Percentiles rank a stretch among this genome's conserved stretches.
These are phyloP conservation scores for Ceratobasidium sp. DNA, from an alignment of 1,284 basidiomycete genomes.

Conservation along the genomic window DNA sequence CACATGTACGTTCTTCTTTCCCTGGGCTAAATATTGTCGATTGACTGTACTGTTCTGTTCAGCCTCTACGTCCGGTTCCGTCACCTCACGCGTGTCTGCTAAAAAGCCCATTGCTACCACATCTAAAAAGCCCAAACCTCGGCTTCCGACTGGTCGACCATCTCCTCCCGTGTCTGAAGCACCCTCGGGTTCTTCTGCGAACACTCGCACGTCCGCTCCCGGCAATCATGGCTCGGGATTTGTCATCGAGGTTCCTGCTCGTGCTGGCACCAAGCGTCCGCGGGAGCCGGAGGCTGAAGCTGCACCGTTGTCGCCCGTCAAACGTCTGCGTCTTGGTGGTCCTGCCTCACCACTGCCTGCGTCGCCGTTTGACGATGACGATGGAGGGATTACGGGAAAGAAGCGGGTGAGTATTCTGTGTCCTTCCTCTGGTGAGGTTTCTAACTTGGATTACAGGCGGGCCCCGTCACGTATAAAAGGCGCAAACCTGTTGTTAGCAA, in stretches of 20 bases:
- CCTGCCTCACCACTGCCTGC: slow-evolving; percentile 30
- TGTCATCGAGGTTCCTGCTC: slow-evolving; percentile 9
- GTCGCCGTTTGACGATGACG: slow-evolving; percentile 36
- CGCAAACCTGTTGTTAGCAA: slow-evolving; percentile 18
- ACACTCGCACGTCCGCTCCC: background rate
- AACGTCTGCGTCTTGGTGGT: slow-evolving; percentile 19
- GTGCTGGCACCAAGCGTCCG: slow-evolving; percentile 7
- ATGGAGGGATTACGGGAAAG: slow-evolving; percentile 7
- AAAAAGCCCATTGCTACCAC: background rate
- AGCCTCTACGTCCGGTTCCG: slow-evolving; percentile 14
- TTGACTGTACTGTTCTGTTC: background rate
- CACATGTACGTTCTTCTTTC: slow-evolving; percentile 8
- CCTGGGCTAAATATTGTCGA: background rate
- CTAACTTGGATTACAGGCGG: background rate
- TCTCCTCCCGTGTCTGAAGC: slow-evolving; percentile 14
- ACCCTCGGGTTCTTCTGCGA: background rate
- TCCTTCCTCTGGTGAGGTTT: background rate
- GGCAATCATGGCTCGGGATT: background rate
- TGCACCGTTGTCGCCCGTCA: slow-evolving; percentile 13
- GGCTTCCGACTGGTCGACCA: background rate
- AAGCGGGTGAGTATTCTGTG: slow-evolving; percentile 23
- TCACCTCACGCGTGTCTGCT: background rate
- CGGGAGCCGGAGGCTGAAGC: slow-evolving; percentile 10
- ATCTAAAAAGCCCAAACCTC: background rate
- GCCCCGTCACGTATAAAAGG: slow-evolving; percentile 18